These are phyloP conservation scores for Fraxinus latifolia DNA, from an alignment of 305 asterid genomes.

Conservation along the genomic window DNA sequence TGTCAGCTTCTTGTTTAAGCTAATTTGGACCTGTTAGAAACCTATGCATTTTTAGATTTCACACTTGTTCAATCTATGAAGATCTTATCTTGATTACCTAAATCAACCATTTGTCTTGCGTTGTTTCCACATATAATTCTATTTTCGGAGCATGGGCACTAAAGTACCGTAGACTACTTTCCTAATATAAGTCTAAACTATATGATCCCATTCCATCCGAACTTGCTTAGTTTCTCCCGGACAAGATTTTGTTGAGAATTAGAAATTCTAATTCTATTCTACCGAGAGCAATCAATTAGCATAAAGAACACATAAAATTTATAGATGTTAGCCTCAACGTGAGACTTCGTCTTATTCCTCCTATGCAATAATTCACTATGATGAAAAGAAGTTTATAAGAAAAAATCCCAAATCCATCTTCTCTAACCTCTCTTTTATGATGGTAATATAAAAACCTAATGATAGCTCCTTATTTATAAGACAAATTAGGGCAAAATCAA, in stretches of 20 bases:
- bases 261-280: background rate
- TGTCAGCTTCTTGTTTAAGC: background rate
- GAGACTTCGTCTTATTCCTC: background rate
- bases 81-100: background rate
- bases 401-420: background rate
- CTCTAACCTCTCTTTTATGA: background rate
- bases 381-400: background rate
- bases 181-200: background rate
- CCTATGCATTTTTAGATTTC: background rate
- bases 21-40: background rate
- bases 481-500: background rate
- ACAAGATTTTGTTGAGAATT: background rate
- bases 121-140: background rate
- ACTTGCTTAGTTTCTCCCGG: background rate
- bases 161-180: background rate
- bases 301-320: background rate
- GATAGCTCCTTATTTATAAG: background rate
- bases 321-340: background rate
- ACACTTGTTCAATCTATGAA: background rate
- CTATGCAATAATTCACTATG: background rate
- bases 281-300: background rate
- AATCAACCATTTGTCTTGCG: background rate
- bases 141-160: background rate
- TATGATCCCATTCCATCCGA: background rate
- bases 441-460: background rate